Percentiles rank a stretch among this genome's conserved stretches.
Conservation (phyloP, 106 monocot species). For the Apostasia ramifera region DNA sequence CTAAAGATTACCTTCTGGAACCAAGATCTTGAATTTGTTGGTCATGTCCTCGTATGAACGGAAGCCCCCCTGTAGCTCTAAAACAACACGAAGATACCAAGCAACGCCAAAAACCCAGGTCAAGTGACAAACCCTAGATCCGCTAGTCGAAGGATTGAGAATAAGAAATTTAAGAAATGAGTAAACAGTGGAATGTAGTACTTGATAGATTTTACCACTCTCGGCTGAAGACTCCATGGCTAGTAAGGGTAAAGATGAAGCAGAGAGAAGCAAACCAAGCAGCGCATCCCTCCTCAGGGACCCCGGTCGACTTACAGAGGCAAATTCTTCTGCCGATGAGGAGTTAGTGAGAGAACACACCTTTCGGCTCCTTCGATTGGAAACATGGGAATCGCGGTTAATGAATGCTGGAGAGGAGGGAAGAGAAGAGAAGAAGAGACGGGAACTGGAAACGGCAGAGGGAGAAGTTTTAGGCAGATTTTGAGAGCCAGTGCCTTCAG, state of each 20-base stretch:
- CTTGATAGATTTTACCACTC: slow-evolving; percentile 19
- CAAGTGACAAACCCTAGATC: neutral
- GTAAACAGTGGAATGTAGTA: neutral
- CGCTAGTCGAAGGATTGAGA: neutral
- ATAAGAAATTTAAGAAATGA: neutral
- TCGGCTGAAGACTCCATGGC: slow-evolving; percentile 26
- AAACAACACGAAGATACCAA: slow-evolving; percentile 1
- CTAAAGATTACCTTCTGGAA: slow-evolving; percentile 58
- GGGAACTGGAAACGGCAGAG: no score
- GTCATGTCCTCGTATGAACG: slow-evolving; percentile 53
- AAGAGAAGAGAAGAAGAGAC: neutral
- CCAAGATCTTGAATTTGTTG: slow-evolving; percentile 54
- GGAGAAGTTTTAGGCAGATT: no score
- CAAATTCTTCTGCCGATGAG: slow-evolving; percentile 1
- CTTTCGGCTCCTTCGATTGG: neutral
- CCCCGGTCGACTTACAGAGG: slow-evolving; percentile 1
- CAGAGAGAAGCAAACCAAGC: slow-evolving; percentile 28
- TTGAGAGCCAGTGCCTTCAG: neutral
- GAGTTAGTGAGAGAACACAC: neutral
- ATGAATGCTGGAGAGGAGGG: slow-evolving; percentile 1
- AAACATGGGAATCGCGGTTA: neutral
- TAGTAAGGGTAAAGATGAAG: slow-evolving; percentile 24
- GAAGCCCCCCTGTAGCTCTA: slow-evolving; percentile 46
- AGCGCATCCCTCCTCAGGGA: slow-evolving; percentile 47
- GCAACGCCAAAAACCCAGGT: neutral